phyloP scores from a whole-genome alignment of 1,139 yeast genomes.

The Saccharomyces hybrid region DNA sequence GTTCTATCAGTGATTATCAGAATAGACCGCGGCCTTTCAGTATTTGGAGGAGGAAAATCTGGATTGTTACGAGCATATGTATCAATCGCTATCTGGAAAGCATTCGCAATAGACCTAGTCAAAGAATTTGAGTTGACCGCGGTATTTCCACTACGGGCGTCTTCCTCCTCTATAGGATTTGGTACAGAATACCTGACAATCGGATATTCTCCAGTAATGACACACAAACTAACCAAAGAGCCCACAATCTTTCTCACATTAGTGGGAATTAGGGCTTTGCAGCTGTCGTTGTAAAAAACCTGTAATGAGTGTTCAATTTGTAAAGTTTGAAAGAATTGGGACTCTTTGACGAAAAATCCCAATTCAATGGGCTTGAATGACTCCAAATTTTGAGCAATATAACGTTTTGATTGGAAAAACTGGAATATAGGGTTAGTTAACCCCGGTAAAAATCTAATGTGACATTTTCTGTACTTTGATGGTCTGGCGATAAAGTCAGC shows the following conservation, averaged over 20 bases:
- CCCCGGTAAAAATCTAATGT: slow-evolving; percentile 52
- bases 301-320: slow-evolving; percentile 51
- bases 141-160: background rate
- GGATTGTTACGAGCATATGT: slow-evolving; percentile 62
- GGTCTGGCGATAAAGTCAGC: slow-evolving; percentile 51
- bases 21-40: slow-evolving; percentile 60
- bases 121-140: slow-evolving; percentile 50
- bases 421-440: slow-evolving; percentile 30
- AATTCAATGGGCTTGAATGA: slow-evolving; percentile 34
- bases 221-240: slow-evolving; percentile 59
- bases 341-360: slow-evolving; percentile 43
- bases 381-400: slow-evolving; percentile 29
- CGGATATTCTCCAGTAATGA: slow-evolving; percentile 83
- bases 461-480: slow-evolving; percentile 49
- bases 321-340: slow-evolving; percentile 39
- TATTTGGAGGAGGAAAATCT: slow-evolving; percentile 49
- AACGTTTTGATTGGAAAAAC: slow-evolving; percentile 27
- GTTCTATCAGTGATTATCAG: slow-evolving; percentile 76
- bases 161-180: slow-evolving; percentile 37
- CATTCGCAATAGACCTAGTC: slow-evolving; percentile 66
- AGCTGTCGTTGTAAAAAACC: slow-evolving; percentile 60
- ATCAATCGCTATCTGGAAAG: slow-evolving; percentile 65
- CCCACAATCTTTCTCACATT: slow-evolving; percentile 55
- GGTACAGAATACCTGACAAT: slow-evolving; percentile 60
- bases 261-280: slow-evolving; percentile 51